Conservation (phyloP, 306 rosid species). For the Vicia sativa region DNA sequence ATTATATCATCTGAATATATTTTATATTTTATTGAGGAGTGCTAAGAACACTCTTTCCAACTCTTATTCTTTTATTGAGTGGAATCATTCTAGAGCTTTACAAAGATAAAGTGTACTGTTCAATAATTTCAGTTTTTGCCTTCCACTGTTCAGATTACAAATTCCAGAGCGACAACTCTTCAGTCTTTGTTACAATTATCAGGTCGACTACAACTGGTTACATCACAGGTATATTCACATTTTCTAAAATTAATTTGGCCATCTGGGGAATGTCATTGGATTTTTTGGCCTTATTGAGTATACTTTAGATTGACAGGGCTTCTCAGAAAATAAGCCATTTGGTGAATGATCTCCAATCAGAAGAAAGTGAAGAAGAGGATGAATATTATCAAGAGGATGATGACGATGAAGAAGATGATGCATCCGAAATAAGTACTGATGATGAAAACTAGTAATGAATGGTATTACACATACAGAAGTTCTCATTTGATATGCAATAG, state of each 20-base stretch:
- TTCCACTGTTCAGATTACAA: constrained; percentile 55
- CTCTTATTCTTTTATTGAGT: too few relatives aligned
- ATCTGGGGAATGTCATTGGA: constrained; percentile 30
- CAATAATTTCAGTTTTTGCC: constrained; percentile 18
- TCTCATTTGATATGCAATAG: constrained; percentile 21
- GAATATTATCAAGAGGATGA: constrained; percentile 61
- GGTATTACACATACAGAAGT: constrained; percentile 33
- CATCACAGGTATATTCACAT: constrained; percentile 67
- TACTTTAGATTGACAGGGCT: constrained; percentile 72
- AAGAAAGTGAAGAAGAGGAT: constrained; percentile 57
- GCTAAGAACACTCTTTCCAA: too few relatives aligned
- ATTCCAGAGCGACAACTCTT: constrained; percentile 63
- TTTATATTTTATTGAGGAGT: background rate
- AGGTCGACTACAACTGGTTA: constrained; percentile 83
- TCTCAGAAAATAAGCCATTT: constrained; percentile 46
- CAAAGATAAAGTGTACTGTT: background rate
- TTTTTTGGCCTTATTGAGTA: constrained; percentile 10
- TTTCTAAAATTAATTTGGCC: constrained; percentile 21
- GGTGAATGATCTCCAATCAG: constrained; percentile 39
- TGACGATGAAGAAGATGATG: constrained; percentile 47
- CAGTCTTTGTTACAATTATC: constrained; percentile 75
- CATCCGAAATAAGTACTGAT: constrained; percentile 80
- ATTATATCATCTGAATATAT: constrained; percentile 1
- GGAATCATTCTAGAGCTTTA: background rate
- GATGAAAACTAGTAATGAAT: constrained; percentile 54